Conservation (phyloP, 1,284 basidiomycete genomes). For the Puccinia brachypodii region DNA sequence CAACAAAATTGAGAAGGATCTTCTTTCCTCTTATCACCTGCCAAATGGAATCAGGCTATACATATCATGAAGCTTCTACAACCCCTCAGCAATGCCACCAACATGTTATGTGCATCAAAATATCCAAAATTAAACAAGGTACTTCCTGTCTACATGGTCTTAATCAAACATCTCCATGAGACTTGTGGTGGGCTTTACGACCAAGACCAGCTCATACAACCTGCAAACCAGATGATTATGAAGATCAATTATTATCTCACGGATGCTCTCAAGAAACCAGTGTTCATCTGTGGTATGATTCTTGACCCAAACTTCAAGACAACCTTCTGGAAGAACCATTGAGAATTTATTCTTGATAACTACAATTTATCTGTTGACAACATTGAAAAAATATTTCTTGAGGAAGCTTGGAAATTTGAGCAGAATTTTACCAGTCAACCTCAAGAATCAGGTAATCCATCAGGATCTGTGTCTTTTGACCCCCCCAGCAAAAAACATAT, state of each 20-base stretch:
- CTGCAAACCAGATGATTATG: not conserved
- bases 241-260: not conserved
- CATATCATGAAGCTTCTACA: not conserved
- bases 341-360: not conserved
- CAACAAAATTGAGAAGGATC: not conserved
- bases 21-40: not conserved
- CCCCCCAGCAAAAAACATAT: too few relatives aligned
- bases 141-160: conserved; percentile 1
- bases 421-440: too few relatives aligned
- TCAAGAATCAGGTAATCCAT: too few relatives aligned
- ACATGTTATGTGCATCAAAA: conserved; percentile 17
- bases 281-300: conserved; percentile 4
- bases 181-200: not conserved
- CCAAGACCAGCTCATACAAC: not conserved
- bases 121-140: conserved; percentile 19
- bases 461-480: too few relatives aligned
- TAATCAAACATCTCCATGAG: not conserved
- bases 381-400: not conserved
- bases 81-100: not conserved
- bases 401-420: too few relatives aligned
- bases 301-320: conserved; percentile 24
- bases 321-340: not conserved
- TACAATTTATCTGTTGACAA: not conserved
- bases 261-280: not conserved
- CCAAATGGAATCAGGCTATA: not conserved